phyloP scores from a whole-genome alignment of 1,139 yeast species.

The Pichia sp. region DNA sequence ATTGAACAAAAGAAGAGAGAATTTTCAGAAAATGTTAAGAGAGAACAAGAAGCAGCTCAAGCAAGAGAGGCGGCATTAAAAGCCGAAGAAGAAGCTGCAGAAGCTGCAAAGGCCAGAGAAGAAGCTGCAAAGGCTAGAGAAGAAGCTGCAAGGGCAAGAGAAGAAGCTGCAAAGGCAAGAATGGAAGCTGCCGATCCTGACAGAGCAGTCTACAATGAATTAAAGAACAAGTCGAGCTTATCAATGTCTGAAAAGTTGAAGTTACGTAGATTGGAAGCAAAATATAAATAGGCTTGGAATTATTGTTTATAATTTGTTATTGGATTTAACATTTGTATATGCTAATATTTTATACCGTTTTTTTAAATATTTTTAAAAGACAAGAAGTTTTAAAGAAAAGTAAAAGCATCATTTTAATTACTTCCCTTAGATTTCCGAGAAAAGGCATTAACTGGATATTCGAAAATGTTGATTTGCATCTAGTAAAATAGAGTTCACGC shows the following conservation, averaged over 20 bases:
- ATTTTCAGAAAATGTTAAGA: constrained; percentile 29
- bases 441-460: too few species aligned
- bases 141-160: constrained; percentile 19
- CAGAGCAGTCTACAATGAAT: constrained; percentile 18
- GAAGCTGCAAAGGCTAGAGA: constrained; percentile 17
- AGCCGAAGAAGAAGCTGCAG: too few species aligned
- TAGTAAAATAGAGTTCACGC: too few species aligned
- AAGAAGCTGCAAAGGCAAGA: constrained; percentile 18
- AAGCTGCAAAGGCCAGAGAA: constrained; percentile 30
- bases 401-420: too few species aligned
- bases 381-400: too few species aligned
- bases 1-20: constrained; percentile 35
- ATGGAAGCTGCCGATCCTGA: constrained; percentile 28
- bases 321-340: too few species aligned
- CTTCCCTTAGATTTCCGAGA: too few species aligned
- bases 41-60: constrained; percentile 19
- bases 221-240: constrained; percentile 12
- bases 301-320: too few species aligned
- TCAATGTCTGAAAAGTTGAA: constrained; percentile 27
- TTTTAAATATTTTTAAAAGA: too few species aligned
- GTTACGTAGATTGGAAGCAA: constrained; percentile 35
- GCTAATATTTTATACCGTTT: too few species aligned
- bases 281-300: constrained; percentile 14
- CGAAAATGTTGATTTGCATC: too few species aligned
- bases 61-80: too few species aligned